Percentiles rank a stretch among this genome's conserved stretches.
Conservation (phyloP, 805 yeast species). For the Candida multigemmis region DNA sequence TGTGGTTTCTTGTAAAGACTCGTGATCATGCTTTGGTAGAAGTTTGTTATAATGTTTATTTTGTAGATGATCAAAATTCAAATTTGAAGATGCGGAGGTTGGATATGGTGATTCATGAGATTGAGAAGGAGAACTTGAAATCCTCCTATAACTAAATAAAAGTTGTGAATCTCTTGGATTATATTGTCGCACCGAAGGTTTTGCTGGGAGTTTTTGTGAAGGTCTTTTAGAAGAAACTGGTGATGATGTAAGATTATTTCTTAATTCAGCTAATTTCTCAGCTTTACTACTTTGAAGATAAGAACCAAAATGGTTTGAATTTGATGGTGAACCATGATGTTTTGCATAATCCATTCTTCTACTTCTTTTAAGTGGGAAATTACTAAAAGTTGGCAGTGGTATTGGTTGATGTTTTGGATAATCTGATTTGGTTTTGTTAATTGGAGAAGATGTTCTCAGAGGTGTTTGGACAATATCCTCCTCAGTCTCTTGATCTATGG, state of each 20-base stretch:
- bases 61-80: no score
- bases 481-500: constrained; percentile 7
- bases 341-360: constrained; percentile 33
- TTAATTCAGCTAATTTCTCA: constrained; percentile 11
- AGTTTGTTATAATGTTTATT: no score
- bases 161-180: constrained; percentile 16
- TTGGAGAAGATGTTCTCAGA: not conserved
- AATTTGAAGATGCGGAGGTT: constrained; percentile 6
- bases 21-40: no score
- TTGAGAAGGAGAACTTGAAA: constrained; percentile 1
- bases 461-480: constrained; percentile 4
- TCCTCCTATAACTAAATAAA: constrained; percentile 22
- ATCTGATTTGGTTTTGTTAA: not conserved
- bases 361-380: constrained; percentile 25
- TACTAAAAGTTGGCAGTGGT: constrained; percentile 8
- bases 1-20: no score
- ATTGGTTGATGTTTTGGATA: constrained; percentile 1
- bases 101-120: constrained; percentile 14
- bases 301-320: constrained; percentile 10
- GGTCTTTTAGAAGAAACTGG: constrained; percentile 2
- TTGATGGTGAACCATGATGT: constrained; percentile 7
- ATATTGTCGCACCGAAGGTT: constrained; percentile 2
- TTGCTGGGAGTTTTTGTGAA: constrained; percentile 2
- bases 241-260: constrained; percentile 7
- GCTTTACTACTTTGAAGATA: constrained; percentile 14